Evolutionary conservation across 2,329 filamentous ascomycete species (phyloP).

Genomic region (Trichoderma koningii): DNA sequence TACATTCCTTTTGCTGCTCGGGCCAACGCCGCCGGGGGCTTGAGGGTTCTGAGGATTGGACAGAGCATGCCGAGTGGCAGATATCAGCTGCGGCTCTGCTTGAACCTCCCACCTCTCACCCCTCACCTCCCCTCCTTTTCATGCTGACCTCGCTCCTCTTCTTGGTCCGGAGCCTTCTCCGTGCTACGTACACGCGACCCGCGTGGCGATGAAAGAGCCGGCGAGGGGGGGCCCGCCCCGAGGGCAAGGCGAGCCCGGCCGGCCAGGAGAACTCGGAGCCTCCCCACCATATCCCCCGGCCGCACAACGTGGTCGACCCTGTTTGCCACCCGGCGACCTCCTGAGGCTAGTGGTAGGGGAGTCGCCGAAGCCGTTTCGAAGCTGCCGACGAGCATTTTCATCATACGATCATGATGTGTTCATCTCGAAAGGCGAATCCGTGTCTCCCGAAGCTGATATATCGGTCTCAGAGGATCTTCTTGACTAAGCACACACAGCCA

Average conservation of each 20-base stretch:
- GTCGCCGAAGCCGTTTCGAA: not conserved
- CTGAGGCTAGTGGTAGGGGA: not conserved
- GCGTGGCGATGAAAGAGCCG: not conserved
- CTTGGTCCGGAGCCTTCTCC: no score
- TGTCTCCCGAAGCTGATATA: not conserved
- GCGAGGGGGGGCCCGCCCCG: conserved; percentile 3
- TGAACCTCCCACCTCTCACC: no score
- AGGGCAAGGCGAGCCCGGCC: conserved; percentile 12
- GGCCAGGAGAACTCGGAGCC: not conserved
- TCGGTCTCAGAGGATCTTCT: not conserved
- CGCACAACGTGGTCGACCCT: conserved; percentile 3
- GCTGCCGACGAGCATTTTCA: not conserved
- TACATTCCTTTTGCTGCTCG: not conserved
- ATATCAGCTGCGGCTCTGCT: no score
- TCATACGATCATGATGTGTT: conserved; percentile 13
- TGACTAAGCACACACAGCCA: conserved; percentile 20
- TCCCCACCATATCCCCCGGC: not conserved
- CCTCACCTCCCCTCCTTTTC: no score
- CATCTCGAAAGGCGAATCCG: not conserved
- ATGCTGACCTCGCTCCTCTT: no score
- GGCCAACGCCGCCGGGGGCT: no score
- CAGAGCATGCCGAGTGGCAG: no score
- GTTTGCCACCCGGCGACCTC: not conserved
- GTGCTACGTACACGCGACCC: not conserved
- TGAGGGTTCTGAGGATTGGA: no score